Evolutionary conservation across 108 stramenopile genomes (phyloP), one percentile per base, ranked within the genome.

Genomic region (Thalassiosira profunda): DNA sequence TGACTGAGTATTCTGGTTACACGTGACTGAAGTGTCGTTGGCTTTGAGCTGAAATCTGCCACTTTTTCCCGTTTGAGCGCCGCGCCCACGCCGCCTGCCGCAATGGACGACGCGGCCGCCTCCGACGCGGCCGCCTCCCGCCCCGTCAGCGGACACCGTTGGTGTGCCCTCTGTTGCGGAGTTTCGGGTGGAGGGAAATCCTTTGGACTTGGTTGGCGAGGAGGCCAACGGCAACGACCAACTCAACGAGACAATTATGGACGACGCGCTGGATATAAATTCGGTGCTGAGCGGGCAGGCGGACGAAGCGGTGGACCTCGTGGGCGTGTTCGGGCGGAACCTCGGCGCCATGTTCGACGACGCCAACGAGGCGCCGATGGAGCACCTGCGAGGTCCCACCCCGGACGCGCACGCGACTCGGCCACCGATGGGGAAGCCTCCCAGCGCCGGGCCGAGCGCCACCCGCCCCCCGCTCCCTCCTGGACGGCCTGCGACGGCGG

Each of bases 241-340:
- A 18, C 46, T 30, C 0, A 63, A 63, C 44, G 24, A 14, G 51
- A 53, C 45, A 29, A 52, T 48, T 29, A 38, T 24, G 38, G 35
- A 65, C 40, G 33, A 66, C 20, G 48, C 42, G 14, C 31, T 54
- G 20, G 65, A 66, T 38, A 42, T 61, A 21, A 40, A 61, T 20
- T 60, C 59, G 1, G 59, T 60, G 29, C 59, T 60, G 14, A 60
- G 59, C 59, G 59, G 59, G 20, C 42, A 40, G 25, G 59, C 44
- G 28, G 59, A 60, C 17, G 59, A 37, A 3, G 59, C 42, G 1
- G 36, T 44, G 4, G 59, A 60, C 26, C 59, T 37, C 1, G 36
- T 31, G 9, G 15, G 29, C 6, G 24, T 60, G 17, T 60, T 60
- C 30, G 59, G 59, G 10, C 42, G 44, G 41, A 60, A 60, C 3